Conservation (phyloP, 148 eudicot species). For the Fagopyrum esculentum region DNA sequence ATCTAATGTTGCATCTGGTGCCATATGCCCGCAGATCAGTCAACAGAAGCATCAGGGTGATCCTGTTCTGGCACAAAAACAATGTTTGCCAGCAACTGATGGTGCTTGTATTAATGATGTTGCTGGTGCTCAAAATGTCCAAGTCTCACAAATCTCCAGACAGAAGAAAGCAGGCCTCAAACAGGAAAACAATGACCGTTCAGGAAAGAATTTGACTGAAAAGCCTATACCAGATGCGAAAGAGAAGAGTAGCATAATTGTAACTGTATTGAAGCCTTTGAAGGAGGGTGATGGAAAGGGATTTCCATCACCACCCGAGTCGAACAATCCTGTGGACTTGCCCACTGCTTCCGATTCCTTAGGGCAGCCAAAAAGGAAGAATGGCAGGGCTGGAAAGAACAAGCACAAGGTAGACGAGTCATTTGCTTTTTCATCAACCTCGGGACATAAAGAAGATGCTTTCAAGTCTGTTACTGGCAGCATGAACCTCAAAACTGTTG, state of each 20-base stretch:
- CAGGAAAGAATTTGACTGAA: conserved; percentile 30
- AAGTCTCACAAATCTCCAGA: conserved; percentile 33
- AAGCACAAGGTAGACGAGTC: conserved; percentile 54
- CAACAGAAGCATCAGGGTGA: neutral
- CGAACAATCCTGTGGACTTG: conserved; percentile 19
- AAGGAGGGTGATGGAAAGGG: conserved; percentile 23
- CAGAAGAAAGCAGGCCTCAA: conserved; percentile 45
- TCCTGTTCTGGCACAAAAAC: conserved; percentile 14
- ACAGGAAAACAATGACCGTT: conserved; percentile 39
- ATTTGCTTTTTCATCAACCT: conserved; percentile 23
- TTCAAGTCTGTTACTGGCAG: conserved; percentile 26
- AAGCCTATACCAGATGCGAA: conserved; percentile 22
- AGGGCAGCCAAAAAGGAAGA: conserved; percentile 47
- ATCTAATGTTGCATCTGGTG: conserved; percentile 21
- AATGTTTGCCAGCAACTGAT: conserved; percentile 15
- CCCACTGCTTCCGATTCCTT: conserved; percentile 28
- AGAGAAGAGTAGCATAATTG: conserved; percentile 8
- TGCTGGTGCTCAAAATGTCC: conserved; percentile 24
- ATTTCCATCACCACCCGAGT: conserved; percentile 17
- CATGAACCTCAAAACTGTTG: conserved; percentile 24
- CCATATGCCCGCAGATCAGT: neutral
- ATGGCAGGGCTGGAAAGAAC: conserved; percentile 43
- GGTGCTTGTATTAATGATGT: conserved; percentile 25
- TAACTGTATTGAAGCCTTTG: neutral
- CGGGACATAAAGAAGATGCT: conserved; percentile 28